Base-by-base conservation (phyloP, 169 alveolate species). In the Plasmodium cynomolgi region DNA sequence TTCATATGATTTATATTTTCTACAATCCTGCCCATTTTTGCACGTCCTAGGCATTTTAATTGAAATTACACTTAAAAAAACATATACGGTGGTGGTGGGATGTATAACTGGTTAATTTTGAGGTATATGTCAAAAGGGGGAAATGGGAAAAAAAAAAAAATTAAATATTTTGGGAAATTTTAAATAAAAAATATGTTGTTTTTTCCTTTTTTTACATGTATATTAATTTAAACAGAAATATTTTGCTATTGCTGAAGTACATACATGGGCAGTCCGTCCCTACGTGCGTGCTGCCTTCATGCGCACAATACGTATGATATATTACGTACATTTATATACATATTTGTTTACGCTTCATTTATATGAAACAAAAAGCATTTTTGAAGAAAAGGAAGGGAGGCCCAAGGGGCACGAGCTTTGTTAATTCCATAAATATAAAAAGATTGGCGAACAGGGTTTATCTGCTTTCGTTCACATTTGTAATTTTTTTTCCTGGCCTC, bases 11-110 rank as follows among this genome's bases (percentile, higher is more conserved):
- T 84, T 84, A 84, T 84, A 84, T 84, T 84, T 84, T 84, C 93
- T 84, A 84, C 93, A 84, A 47, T 84, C 93, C 77, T 84, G 84
- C 84, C 93, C 93, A 84, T 84, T 84, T 84, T 73, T 84, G 68
- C 93, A 84, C 84, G 84, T 84, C 62, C 84, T 84, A 84, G 93
- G 93, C 93, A 84, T 84, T 84, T 84, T 84, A 84, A 73, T 84
- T 44, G 34, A 74, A 73, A 26, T 41, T 84, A 73, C 80, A 37
- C 84, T 84, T 73, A 29, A 73, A 82, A 82, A 82, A 84, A 73
- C 93, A 84, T 84, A 84, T 84, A 84, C 26, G 80, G 58, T 29
- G 23, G 20, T 37, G 41, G 33, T 26, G 39, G 44, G 26, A 26
- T 82, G 29, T 62, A 62, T 37, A 77, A 5, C 31, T 17, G 11